A percentile compares a stretch with the other conserved stretches of the same genome.
phyloP scores from a whole-genome alignment of 192 early-diverging fungal species.

The Podochytrium sp. region DNA sequence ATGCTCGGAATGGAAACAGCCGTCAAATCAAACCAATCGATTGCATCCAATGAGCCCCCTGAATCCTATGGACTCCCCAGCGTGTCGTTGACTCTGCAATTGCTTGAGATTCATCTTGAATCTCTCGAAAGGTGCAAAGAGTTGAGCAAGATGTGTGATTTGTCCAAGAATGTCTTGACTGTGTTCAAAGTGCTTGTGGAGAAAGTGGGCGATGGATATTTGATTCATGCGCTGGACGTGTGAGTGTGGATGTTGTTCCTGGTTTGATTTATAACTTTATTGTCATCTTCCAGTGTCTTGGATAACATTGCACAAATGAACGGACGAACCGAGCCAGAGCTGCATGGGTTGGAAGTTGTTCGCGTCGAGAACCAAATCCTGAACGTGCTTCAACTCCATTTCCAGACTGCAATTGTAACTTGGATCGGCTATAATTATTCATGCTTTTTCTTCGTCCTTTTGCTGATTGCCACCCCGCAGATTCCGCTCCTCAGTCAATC shows the following conservation, averaged over 20 bases:
- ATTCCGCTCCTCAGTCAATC: constrained; percentile 66
- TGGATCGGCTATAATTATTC: not conserved
- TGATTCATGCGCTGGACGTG: constrained; percentile 82
- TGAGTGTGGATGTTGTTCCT: constrained; percentile 40
- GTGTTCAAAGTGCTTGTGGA: constrained; percentile 80
- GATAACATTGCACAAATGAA: constrained; percentile 63
- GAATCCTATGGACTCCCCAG: constrained; percentile 45
- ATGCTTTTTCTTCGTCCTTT: too few relatives aligned
- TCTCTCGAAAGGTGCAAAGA: constrained; percentile 75
- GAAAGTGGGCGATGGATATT: constrained; percentile 78
- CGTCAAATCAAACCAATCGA: not conserved
- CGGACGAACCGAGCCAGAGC: constrained; percentile 66
- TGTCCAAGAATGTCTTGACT: constrained; percentile 64
- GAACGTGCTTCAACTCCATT: constrained; percentile 81
- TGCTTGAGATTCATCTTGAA: constrained; percentile 45
- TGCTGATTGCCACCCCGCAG: too few relatives aligned
- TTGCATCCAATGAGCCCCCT: not conserved
- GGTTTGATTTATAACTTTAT: not conserved
- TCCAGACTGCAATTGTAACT: constrained; percentile 74
- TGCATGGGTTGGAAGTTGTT: constrained; percentile 64
- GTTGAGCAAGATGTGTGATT: constrained; percentile 53
- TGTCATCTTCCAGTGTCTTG: constrained; percentile 63
- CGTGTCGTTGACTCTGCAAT: constrained; percentile 32
- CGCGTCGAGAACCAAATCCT: constrained; percentile 70
- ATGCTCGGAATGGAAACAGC: not conserved